Base-by-base conservation (phyloP, 2,329 filamentous ascomycete species). In the Claviceps cyperi region DNA sequence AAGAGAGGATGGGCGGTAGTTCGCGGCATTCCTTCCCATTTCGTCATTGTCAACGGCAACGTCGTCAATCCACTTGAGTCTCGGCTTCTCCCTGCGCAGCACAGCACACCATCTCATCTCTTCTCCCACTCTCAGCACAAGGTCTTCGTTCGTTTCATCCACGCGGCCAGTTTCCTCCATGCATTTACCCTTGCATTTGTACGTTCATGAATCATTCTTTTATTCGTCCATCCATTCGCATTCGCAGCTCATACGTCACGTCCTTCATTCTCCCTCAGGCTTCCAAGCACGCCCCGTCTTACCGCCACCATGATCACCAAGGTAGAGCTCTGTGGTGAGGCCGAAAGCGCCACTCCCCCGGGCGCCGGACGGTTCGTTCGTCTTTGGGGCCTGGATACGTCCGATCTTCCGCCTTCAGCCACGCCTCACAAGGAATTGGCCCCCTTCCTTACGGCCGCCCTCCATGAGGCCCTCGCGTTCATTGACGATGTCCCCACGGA, bases 391-490 rank as follows among this genome's bases (percentile, higher is more conserved):
- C 61, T 81, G 22, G 63, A 66, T 17, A 62, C 66, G 15, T 62
- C 64, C 28, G 69, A 75, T 52, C 68, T 80, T 1, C 77, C 76
- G 1, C 49, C 65, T 28, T 51, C 66, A 37, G 58, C 61, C 14
- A 67, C 69, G 4, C 58, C 64, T 1, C 51, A 62, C 4, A 66
- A 71, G 28, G 68, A 72, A 37, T 65, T 83, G 15, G 60, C 64
- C 21, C 65, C 69, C 5, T 75, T 85, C 54, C 61, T 83, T 51
- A 61, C 64, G 9, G 62, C 69, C 5, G 66, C 81, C 22, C 67
- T 85, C 35, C 59, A 65, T n/a, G 81, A 85, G 60, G 75, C 77
- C 21, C 62, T 78, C 28, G 68, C 71, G 1, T 82, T 85, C 60
- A 70, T 83, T 59, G 71, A 74, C 57, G 67, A 68, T 9, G 71